Base-by-base conservation (phyloP, 352 stramenopile species). In the Globisporangium paddicum region DNA sequence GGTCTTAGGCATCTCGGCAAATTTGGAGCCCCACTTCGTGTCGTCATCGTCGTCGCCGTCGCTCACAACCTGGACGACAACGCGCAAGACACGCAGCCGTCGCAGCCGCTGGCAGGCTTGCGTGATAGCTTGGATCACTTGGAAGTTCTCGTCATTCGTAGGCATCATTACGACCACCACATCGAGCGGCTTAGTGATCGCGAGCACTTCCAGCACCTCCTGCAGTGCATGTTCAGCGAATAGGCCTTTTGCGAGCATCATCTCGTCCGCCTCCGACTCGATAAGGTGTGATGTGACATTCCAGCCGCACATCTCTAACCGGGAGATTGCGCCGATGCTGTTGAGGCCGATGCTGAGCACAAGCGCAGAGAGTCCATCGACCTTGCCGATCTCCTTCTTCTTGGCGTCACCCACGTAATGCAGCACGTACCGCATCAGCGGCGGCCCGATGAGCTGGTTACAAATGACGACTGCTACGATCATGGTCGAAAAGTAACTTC, bases 401-500 rank as follows among this genome's bases (percentile, higher is more conserved):
- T 73, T 77, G 32, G 72, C 77, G 19, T 88, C 78, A 18, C 75
- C 75, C 0, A 86, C 75, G 25, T 67, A 73, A 1, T 72, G 71
- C 30, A 88, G 26, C 40, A 85, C 78, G 52, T 82, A 83, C 1
- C 78, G 75, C 37, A 88, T 52, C 58, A 88, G 34, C 35, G 78
- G 78, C 10, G 79, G 79, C 10, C 79, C 79, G 9, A 87, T 60
- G 6, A 89, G 53, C 55, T 89, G 79, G 50, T 89, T 89, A 53
- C 67, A 86, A 51, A 89, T 86, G 26, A 89, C 79, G 14, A 87
- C 77, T 1, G 79, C 73, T 44, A 87, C 76, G 49, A 89, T 87
- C 75, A 87, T 83, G 7, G 79, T 87, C 37, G 79, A 81, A 41
- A 89, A 89, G 61, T 84, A 86, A 54, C 67, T 78, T 5, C 79